Evolutionary conservation across 2,329 filamentous ascomycete genomes (phyloP).

Genomic region (Diaporthe destruens): DNA sequence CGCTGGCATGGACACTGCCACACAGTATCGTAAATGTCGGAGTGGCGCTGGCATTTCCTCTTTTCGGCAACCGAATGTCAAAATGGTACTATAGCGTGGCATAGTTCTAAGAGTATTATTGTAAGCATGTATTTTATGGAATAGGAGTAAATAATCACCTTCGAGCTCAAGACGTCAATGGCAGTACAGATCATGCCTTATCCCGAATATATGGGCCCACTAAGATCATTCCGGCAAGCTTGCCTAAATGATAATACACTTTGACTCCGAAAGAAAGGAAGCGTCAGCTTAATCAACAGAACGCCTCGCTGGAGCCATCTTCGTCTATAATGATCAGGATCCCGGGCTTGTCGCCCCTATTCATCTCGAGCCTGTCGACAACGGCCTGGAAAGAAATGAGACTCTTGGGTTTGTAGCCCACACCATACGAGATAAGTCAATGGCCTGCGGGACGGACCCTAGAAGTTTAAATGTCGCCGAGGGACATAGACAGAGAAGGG

Average conservation of each 20-base stretch:
- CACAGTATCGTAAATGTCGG: no score
- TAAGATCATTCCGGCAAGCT: background rate
- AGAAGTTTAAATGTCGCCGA: background rate
- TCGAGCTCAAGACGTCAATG: background rate
- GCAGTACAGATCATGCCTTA: background rate
- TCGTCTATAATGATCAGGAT: conserved; percentile 58
- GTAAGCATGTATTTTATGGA: background rate
- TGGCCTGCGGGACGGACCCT: background rate
- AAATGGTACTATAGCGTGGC: conserved; percentile 18
- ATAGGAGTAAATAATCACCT: background rate
- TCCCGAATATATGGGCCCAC: background rate
- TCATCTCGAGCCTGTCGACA: conserved; percentile 53
- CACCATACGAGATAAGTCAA: conserved; percentile 28
- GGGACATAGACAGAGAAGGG: background rate
- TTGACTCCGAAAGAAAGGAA: background rate
- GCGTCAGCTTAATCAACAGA: background rate
- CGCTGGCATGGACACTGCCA: background rate
- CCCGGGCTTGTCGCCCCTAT: conserved; percentile 49
- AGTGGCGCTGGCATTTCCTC: background rate
- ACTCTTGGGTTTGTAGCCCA: conserved; percentile 54
- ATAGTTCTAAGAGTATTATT: background rate
- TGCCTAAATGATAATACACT: background rate
- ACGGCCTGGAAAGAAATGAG: conserved; percentile 56
- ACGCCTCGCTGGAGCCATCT: conserved; percentile 43
- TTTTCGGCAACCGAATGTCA: background rate